These are phyloP conservation scores for Candida insectorum DNA, from an alignment of 805 yeast species.

Conservation along the genomic window DNA sequence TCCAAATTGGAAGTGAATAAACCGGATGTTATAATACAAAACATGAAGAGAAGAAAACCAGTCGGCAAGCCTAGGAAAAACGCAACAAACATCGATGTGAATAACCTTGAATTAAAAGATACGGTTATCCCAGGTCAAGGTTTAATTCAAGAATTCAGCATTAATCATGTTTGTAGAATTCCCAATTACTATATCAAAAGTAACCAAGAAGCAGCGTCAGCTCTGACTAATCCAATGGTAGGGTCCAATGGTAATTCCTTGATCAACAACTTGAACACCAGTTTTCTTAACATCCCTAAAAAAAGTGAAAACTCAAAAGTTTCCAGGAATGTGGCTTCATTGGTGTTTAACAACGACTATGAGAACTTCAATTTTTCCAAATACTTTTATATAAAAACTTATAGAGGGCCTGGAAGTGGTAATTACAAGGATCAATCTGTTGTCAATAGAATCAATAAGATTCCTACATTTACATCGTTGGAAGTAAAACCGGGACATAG, in stretches of 20 bases:
- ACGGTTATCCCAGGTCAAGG: conserved; percentile 44
- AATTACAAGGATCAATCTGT: conserved; percentile 43
- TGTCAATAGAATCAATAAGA: conserved; percentile 36
- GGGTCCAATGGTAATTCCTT: conserved; percentile 1
- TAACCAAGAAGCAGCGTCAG: conserved; percentile 17
- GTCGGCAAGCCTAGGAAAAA: conserved; percentile 29
- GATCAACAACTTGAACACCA: conserved; percentile 4
- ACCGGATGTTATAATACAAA: conserved; percentile 6
- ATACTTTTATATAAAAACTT: conserved; percentile 38
- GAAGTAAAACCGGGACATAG: conserved; percentile 1
- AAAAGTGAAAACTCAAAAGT: conserved; percentile 16
- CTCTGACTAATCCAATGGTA: no score
- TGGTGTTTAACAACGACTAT: conserved; percentile 32
- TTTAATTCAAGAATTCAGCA: conserved; percentile 38
- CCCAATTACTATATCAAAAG: conserved; percentile 38
- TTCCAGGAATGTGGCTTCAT: conserved; percentile 33
- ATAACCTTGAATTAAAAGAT: conserved; percentile 36
- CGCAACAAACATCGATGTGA: conserved; percentile 34
- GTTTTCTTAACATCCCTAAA: conserved; percentile 8
- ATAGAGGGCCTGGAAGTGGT: conserved; percentile 45
- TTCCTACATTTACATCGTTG: conserved; percentile 14
- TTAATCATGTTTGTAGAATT: conserved; percentile 38
- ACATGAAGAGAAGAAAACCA: conserved; percentile 19
- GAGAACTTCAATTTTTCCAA: conserved; percentile 33
- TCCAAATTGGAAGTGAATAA: conserved; percentile 14